phyloP scores from a whole-genome alignment of 169 alveolate species.

The Amoebophrya sp. region DNA sequence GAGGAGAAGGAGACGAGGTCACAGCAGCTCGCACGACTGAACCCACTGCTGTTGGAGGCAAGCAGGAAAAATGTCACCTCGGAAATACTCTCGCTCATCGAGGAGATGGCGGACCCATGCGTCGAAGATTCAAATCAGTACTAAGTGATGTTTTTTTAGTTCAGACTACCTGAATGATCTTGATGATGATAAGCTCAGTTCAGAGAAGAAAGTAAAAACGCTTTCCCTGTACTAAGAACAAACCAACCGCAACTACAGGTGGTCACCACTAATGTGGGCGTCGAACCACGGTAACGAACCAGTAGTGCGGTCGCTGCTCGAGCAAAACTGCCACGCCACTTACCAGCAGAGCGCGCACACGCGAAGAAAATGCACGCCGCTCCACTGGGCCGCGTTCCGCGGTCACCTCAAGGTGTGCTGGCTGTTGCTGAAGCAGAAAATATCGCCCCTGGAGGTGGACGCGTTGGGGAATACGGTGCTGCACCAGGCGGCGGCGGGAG shows the following conservation, averaged over 20 bases:
- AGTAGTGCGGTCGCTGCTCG: too few species aligned
- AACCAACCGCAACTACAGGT: too few species aligned
- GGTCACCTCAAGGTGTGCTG: neutral
- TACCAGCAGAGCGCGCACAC: neutral
- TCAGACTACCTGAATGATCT: too few species aligned
- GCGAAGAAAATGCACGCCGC: neutral
- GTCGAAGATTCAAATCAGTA: neutral
- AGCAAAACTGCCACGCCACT: neutral
- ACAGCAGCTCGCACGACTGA: neutral
- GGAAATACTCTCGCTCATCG: neutral
- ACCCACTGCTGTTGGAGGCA: neutral
- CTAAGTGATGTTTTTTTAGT: neutral
- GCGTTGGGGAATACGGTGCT: neutral
- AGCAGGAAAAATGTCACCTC: neutral
- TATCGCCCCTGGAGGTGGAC: neutral
- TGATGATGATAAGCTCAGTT: too few species aligned
- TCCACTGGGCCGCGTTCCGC: neutral
- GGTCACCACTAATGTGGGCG: neutral
- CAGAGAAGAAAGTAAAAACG: too few species aligned
- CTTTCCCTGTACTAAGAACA: too few species aligned
- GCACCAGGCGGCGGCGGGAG: neutral
- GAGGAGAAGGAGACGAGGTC: neutral
- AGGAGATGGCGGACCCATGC: neutral
- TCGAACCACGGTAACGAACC: neutral
- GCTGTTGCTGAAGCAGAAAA: neutral